These are phyloP conservation scores for thale cress (Arabidopsis thaliana) DNA, from an alignment of 345 rosid species.

Conservation along the genomic window DNA sequence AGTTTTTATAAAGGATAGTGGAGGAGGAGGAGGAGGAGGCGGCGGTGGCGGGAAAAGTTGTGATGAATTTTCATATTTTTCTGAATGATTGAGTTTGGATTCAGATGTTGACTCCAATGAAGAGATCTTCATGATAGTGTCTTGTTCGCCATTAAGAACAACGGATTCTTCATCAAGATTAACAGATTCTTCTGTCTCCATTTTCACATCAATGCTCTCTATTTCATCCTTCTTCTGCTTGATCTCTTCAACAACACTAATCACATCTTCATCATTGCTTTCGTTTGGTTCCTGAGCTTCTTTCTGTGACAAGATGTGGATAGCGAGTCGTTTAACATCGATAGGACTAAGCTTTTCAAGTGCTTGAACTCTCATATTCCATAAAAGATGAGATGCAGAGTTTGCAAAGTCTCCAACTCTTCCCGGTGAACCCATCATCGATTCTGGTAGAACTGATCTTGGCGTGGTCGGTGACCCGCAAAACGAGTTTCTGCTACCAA, in stretches of 20 bases:
- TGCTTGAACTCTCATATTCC: slow-evolving; percentile 67
- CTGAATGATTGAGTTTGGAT: slow-evolving; percentile 26
- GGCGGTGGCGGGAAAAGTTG: slow-evolving; percentile 32
- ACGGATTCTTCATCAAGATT: slow-evolving; percentile 28
- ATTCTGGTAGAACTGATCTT: slow-evolving; percentile 51
- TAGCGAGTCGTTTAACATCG: slow-evolving; percentile 64
- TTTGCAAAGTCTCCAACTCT: slow-evolving; percentile 43
- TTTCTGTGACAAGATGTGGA: slow-evolving; percentile 53
- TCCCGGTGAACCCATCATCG: slow-evolving; percentile 38
- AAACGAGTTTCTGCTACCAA: slow-evolving; percentile 47
- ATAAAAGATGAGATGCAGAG: slow-evolving; percentile 48
- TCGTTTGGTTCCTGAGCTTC: slow-evolving; percentile 47
- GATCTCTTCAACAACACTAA: slow-evolving; percentile 44
- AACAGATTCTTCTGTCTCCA: slow-evolving; percentile 34
- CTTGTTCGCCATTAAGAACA: slow-evolving; percentile 28
- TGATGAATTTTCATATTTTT: not conserved
- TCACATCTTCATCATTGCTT: slow-evolving; percentile 25
- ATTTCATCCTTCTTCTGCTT: slow-evolving; percentile 24
- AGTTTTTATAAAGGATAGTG: slow-evolving; percentile 14
- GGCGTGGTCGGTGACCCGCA: slow-evolving; percentile 55
- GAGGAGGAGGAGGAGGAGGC: slow-evolving; percentile 7
- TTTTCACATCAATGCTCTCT: slow-evolving; percentile 30
- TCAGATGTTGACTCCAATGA: slow-evolving; percentile 30
- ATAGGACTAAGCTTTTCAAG: slow-evolving; percentile 75
- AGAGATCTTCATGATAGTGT: slow-evolving; percentile 30